A percentile compares a stretch with the other conserved stretches of the same genome.
phyloP scores from a whole-genome alignment of 1,284 basidiomycete genomes.

The Tremellales sp. region DNA sequence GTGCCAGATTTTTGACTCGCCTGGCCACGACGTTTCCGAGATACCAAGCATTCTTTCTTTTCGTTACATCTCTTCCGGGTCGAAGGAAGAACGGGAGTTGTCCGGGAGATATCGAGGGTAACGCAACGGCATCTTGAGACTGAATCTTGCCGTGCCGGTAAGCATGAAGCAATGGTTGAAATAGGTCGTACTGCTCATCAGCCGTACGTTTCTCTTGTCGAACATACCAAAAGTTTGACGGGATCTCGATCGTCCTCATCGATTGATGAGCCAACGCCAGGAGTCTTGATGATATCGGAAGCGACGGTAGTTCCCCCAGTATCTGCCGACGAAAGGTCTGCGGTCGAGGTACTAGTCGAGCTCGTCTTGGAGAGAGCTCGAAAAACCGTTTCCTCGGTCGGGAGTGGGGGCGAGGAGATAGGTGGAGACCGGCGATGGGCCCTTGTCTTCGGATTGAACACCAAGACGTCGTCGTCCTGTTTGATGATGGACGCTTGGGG shows the following conservation, averaged over 20 bases:
- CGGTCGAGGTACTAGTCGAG: too few species aligned
- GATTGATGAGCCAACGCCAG: too few species aligned
- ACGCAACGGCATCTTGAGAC: conserved; percentile 33
- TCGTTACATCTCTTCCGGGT: conserved; percentile 35
- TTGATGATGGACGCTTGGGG: neutral
- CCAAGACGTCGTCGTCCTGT: conserved; percentile 11
- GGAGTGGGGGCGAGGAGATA: too few species aligned
- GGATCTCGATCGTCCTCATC: too few species aligned
- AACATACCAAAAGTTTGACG: too few species aligned
- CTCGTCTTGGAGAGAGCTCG: too few species aligned
- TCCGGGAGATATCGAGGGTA: conserved; percentile 33
- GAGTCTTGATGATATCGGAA: too few species aligned
- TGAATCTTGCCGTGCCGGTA: conserved; percentile 45
- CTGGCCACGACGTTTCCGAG: conserved; percentile 31
- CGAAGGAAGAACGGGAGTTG: conserved; percentile 29
- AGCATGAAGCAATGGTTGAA: conserved; percentile 33
- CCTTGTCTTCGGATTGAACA: conserved; percentile 16
- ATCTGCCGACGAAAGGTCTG: too few species aligned
- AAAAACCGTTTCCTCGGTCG: too few species aligned
- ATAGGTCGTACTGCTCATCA: conserved; percentile 40
- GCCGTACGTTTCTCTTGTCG: too few species aligned
- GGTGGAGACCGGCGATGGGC: too few species aligned
- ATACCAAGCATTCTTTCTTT: conserved; percentile 37
- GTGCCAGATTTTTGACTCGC: conserved; percentile 16
- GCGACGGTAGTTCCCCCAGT: too few species aligned